phyloP scores from a whole-genome alignment of 2,329 filamentous ascomycete genomes.

The Thyridium curvatum region DNA sequence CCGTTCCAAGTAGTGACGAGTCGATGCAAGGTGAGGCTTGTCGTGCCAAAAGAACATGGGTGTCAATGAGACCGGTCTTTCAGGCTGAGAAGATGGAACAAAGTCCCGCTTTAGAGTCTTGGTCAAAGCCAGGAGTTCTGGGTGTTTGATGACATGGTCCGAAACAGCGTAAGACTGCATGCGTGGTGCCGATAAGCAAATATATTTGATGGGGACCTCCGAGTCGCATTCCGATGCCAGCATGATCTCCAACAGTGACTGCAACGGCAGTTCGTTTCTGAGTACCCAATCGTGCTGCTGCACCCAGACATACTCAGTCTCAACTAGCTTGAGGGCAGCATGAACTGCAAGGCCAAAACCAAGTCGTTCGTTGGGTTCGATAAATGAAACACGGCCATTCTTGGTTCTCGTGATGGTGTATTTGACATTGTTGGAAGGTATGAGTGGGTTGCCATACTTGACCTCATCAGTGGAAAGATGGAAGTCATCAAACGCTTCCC shows the following conservation, averaged over 20 bases:
- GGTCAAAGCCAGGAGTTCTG: slow-evolving; percentile 34
- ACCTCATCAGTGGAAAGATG: neutral
- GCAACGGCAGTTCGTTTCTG: slow-evolving; percentile 35
- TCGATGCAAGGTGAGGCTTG: slow-evolving; percentile 46
- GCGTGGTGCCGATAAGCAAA: slow-evolving; percentile 45
- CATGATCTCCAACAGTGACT: slow-evolving; percentile 40
- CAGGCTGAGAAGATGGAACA: slow-evolving; percentile 1
- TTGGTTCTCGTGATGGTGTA: slow-evolving; percentile 26
- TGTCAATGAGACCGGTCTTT: slow-evolving; percentile 36
- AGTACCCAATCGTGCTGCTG: slow-evolving; percentile 53
- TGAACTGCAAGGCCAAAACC: slow-evolving; percentile 50
- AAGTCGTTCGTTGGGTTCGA: slow-evolving; percentile 38
- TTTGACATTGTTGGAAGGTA: slow-evolving; percentile 23
- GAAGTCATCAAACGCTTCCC: neutral
- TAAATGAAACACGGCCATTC: slow-evolving; percentile 35
- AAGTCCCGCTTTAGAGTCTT: slow-evolving; percentile 34
- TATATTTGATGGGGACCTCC: slow-evolving; percentile 38
- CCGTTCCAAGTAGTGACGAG: slow-evolving; percentile 39
- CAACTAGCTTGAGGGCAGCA: slow-evolving; percentile 37
- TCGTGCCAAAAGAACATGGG: slow-evolving; percentile 55
- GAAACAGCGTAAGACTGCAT: slow-evolving; percentile 45
- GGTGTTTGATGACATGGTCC: slow-evolving; percentile 34
- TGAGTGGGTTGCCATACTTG: neutral
- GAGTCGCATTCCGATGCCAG: slow-evolving; percentile 12
- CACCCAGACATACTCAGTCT: slow-evolving; percentile 48